Percentiles rank a stretch among this genome's conserved stretches.
These are phyloP conservation scores for Diaporthe vaccinii DNA, from an alignment of 2,329 filamentous ascomycete genomes.

Conservation along the genomic window DNA sequence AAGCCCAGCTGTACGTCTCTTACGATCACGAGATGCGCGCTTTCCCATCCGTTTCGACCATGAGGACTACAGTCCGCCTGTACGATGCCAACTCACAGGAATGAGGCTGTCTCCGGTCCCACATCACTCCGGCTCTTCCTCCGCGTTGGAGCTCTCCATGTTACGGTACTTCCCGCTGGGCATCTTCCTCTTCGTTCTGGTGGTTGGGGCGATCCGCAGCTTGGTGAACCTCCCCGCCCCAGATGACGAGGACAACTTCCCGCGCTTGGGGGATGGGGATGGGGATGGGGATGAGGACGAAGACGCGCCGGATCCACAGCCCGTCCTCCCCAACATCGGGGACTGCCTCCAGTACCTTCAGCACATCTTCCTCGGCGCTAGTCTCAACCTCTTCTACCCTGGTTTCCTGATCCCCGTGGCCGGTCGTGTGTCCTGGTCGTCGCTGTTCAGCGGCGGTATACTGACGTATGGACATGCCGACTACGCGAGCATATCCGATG, in stretches of 20 bases:
- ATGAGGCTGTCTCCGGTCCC: constrained; percentile 4
- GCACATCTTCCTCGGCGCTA: constrained; percentile 78
- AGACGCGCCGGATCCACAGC: constrained; percentile 5
- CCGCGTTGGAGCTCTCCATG: background rate
- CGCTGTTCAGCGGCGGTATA: constrained; percentile 69
- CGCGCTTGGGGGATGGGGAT: background rate
- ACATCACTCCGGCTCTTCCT: constrained; percentile 2
- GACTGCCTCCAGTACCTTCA: constrained; percentile 84
- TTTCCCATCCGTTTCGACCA: background rate
- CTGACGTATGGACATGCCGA: constrained; percentile 39
- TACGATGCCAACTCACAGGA: background rate
- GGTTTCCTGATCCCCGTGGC: constrained; percentile 80
- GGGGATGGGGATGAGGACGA: background rate
- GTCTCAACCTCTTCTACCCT: constrained; percentile 78
- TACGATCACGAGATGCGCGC: background rate
- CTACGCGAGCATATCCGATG: constrained; percentile 57
- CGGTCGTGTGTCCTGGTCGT: constrained; percentile 76
- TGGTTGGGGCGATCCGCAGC: background rate
- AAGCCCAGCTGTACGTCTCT: background rate
- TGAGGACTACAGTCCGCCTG: background rate
- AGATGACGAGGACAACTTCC: background rate
- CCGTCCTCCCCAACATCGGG: constrained; percentile 55
- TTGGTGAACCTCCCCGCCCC: background rate
- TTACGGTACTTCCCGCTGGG: constrained; percentile 12
- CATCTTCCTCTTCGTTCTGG: constrained; percentile 6